Conservation (phyloP, 2,329 filamentous ascomycete species). For the Zarea fungicola region DNA sequence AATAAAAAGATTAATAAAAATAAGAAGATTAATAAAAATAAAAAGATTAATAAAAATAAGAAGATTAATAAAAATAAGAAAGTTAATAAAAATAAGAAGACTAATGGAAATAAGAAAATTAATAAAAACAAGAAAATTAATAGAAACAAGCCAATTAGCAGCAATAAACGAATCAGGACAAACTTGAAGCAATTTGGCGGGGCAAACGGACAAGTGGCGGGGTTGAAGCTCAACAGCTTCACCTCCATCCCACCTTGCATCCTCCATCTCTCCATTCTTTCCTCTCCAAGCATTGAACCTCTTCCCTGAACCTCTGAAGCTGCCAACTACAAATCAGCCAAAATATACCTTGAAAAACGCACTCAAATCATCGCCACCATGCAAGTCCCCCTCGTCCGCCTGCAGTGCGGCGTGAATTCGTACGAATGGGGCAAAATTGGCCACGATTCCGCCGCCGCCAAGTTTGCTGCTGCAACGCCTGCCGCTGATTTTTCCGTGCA, state of each 20-base stretch:
- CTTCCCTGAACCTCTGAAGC: no score
- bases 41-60: no score
- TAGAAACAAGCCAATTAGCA: not conserved
- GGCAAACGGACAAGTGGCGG: not conserved
- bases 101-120: no score
- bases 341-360: no score
- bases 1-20: no score
- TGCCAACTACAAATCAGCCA: no score
- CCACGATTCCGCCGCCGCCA: conserved; percentile 78
- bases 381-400: conserved; percentile 77
- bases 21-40: no score
- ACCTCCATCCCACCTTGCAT: not conserved
- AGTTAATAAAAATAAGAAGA: no score
- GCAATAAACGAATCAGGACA: not conserved
- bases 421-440: conserved; percentile 99
- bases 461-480: conserved; percentile 81
- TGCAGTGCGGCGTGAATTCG: conserved; percentile 91
- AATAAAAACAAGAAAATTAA: no score
- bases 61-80: no score
- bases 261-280: not conserved
- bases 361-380: conserved; percentile 30
- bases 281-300: not conserved
- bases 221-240: not conserved
- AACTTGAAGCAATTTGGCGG: not conserved
- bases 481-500: conserved; percentile 70